Evolutionary conservation across 2,329 filamentous ascomycete genomes (phyloP), one percentile per base, ranked within the genome.

Genomic region (Penicillium sp.): DNA sequence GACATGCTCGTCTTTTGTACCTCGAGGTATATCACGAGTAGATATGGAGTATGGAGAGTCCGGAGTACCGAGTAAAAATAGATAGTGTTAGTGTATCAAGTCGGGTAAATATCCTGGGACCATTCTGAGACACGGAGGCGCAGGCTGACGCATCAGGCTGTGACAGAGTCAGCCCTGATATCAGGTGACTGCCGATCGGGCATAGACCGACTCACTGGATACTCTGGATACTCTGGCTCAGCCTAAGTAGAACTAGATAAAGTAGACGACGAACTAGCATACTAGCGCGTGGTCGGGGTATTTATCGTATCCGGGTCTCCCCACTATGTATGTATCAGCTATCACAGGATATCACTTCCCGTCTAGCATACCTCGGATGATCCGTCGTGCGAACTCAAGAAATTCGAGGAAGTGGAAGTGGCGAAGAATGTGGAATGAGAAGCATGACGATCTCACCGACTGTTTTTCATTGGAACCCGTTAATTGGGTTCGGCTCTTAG

Each of bases 381-480:
- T 35, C 32, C 32, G 23, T 3, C 13, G 18, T 12, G 25, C 6
- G 25, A 8, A 27, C 25, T 3, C 18, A 18, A n/a, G 13, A 6
- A n/a, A 20, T 7, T 9, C 3, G 18, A 18, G 32, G 1, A 5
- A n/a, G 10, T 7, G 41, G 15, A 40, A 43, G 37, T 40, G 44
- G 46, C 27, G 31, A 49, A 46, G 53, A 58, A 58, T 58, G 55
- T 46, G 40, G 55, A 58, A 52, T 55, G 41, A 51, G 38, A 35
- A 35, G 32, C 15, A 35, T 24, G 38, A 13, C 39, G 10, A n/a
- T 29, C 24, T 44, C 51, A 46, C 42, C 42, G 47, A 47, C 40
- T 52, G 54, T 56, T 57, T 57, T 52, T 58, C 28, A 18, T 18
- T 53, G 53, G 53, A 50, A 44, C n/a, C 37, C 4, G 28, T 15